Evolutionary conservation across 169 alveolate species (phyloP).

Genomic region (Plasmodium ovale): DNA sequence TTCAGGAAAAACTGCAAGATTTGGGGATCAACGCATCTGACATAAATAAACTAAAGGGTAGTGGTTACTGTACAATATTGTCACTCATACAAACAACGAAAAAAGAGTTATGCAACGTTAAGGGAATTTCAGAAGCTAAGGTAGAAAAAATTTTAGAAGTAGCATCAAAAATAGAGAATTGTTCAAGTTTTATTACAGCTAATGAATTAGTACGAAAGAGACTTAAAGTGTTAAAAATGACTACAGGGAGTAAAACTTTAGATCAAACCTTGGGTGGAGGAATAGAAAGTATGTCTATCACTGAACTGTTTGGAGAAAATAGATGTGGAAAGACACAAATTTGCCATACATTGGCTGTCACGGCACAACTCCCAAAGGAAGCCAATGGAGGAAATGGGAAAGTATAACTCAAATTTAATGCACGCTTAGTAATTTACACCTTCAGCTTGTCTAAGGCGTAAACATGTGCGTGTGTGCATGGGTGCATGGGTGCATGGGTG

Average conservation of each 20-base stretch:
- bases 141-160: conserved; percentile 94
- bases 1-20: conserved; percentile 88
- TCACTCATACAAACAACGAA: conserved; percentile 90
- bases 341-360: conserved; percentile 94
- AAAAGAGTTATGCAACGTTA: conserved; percentile 83
- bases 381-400: conserved; percentile 94
- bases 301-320: conserved; percentile 98
- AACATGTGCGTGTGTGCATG: too few relatives aligned
- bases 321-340: conserved; percentile 97
- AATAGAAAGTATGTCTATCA: conserved; percentile 93
- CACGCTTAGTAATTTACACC: too few relatives aligned
- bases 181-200: conserved; percentile 77
- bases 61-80: conserved; percentile 93
- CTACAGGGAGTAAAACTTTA: conserved; percentile 85
- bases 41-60: conserved; percentile 91
- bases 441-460: too few relatives aligned
- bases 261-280: conserved; percentile 97
- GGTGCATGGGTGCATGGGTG: too few relatives aligned
- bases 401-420: too few relatives aligned
- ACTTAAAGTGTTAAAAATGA: conserved; percentile 58
- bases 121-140: conserved; percentile 96
- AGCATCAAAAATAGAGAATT: conserved; percentile 84
- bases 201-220: conserved; percentile 62
- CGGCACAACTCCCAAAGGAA: conserved; percentile 94
- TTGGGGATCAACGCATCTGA: conserved; percentile 94